Conservation (phyloP, 768 basidiomycete genomes). For the Kondoa subrosea region DNA sequence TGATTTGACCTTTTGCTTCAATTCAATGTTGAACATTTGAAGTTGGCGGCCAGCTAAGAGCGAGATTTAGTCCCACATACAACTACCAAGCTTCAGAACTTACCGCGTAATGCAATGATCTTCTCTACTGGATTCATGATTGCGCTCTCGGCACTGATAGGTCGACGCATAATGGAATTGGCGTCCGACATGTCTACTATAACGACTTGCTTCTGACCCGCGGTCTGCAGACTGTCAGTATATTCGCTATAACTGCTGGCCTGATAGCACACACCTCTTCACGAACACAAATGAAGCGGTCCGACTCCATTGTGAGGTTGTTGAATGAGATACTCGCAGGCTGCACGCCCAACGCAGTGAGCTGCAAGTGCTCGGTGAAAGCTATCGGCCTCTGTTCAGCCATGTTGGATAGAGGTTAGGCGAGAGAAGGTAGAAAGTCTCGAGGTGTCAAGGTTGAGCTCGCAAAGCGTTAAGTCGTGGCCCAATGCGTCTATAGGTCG, state of each 20-base stretch:
- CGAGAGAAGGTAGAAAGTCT: too few species aligned
- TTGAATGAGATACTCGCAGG: conserved; percentile 95
- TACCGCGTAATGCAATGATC: conserved; percentile 87
- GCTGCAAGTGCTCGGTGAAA: conserved; percentile 38
- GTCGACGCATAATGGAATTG: conserved; percentile 87
- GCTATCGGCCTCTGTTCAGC: background rate
- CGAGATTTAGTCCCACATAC: background rate
- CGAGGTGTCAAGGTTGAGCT: too few species aligned
- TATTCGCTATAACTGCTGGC: background rate
- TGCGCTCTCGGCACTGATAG: conserved; percentile 94
- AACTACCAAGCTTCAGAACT: conserved; percentile 23
- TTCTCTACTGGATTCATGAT: conserved; percentile 97
- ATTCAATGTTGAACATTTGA: conserved; percentile 95
- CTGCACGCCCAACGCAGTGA: conserved; percentile 88
- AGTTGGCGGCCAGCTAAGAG: conserved; percentile 69
- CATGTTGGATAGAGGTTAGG: background rate
- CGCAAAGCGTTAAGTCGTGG: too few species aligned
- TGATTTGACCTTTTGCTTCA: conserved; percentile 93
- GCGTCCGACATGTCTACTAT: conserved; percentile 95
- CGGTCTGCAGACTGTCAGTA: background rate
- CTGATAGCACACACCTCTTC: conserved; percentile 51
- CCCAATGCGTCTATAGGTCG: too few species aligned
- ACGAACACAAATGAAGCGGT: conserved; percentile 93
- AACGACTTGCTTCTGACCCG: conserved; percentile 92
- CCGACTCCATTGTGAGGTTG: conserved; percentile 87